Percentiles rank a stretch among this genome's conserved stretches.
phyloP scores from a whole-genome alignment of 1,284 basidiomycete species.

The Sporisorium iseilematis-ciliati region DNA sequence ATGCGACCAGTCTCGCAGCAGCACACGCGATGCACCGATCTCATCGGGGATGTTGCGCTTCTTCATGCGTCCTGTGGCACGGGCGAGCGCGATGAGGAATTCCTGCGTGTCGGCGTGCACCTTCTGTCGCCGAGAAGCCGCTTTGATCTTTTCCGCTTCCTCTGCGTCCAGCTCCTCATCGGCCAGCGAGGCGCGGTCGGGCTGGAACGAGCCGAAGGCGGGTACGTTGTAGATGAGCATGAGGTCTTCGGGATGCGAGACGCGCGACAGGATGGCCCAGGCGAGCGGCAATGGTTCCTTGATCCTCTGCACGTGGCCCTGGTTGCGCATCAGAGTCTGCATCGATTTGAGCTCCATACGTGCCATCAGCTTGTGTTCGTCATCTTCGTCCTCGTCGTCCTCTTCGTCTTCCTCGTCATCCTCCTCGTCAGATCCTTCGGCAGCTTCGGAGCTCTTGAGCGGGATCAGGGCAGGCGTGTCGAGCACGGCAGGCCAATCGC shows the following conservation, averaged over 20 bases:
- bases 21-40: slow-evolving; percentile 56
- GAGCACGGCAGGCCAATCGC: slow-evolving; percentile 55
- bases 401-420: slow-evolving; percentile 30
- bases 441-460: slow-evolving; percentile 35
- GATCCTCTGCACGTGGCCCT: slow-evolving; percentile 63
- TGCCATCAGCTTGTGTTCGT: slow-evolving; percentile 39
- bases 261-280: slow-evolving; percentile 55
- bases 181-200: slow-evolving; percentile 41
- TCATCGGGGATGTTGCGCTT: slow-evolving; percentile 62
- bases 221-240: slow-evolving; percentile 66
- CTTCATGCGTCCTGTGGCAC: slow-evolving; percentile 59
- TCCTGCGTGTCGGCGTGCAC: slow-evolving; percentile 62
- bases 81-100: slow-evolving; percentile 64
- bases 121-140: slow-evolving; percentile 53
- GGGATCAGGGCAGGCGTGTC: slow-evolving; percentile 61
- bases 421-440: slow-evolving; percentile 25
- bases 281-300: slow-evolving; percentile 63
- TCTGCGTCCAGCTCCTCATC: slow-evolving; percentile 52
- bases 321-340: slow-evolving; percentile 64
- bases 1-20: slow-evolving; percentile 67
- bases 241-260: slow-evolving; percentile 62
- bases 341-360: slow-evolving; percentile 51
- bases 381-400: slow-evolving; percentile 42
- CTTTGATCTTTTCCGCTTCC: slow-evolving; percentile 33
- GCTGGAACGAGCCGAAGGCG: slow-evolving; percentile 62